Evolutionary conservation across 2,329 filamentous ascomycete genomes (phyloP), one percentile per base, ranked within the genome.

Genomic region (Periconia sp.): DNA sequence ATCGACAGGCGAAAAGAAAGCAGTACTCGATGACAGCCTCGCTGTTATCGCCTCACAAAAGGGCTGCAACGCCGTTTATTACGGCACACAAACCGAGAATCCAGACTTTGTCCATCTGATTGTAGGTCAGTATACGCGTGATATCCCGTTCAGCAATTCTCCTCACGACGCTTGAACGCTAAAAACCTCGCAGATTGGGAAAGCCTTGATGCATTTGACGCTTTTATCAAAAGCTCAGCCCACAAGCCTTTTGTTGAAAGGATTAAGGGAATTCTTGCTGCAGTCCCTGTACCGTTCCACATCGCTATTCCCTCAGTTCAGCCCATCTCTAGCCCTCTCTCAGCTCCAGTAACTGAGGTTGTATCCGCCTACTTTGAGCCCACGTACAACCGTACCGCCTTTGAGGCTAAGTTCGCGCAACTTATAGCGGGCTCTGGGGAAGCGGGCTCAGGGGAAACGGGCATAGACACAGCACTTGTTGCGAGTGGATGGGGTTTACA

Each of bases 321-420:
- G 1, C 60, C 69, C n/a, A 57, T 72, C 14, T 65, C 69, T 0
- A 54, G 67, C 2, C 71, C 70, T 31, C 59, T 67, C 17, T 70
- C 74, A 40, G 74, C 75, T 1, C 79, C 81, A 1, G 70, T 81
- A 2, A 82, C 81, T 1, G 82, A 85, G 61, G 66, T 82, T 33
- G 68, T 75, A 9, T 71, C 70, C 0, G 70, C 80, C 30, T 76
- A 77, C 57, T 79, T 82, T 55, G 63, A 74, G 0, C 64, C 65
- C 27, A 60, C 43, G 1, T 50, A 73, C 6, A 67, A 72, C 11
- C 43, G 51, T 1, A 23, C 47, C 2, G 35, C 72, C 14, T 69
- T 60, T 47, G 60, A 70, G 44, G 57, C 55, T 3, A 70, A 69
- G 37, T 65, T 77, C 46, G 59, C 67, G 11, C 65, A 72, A 15